Base-by-base conservation (phyloP, 345 rosid species). In the Euphorbia pulcherrima region DNA sequence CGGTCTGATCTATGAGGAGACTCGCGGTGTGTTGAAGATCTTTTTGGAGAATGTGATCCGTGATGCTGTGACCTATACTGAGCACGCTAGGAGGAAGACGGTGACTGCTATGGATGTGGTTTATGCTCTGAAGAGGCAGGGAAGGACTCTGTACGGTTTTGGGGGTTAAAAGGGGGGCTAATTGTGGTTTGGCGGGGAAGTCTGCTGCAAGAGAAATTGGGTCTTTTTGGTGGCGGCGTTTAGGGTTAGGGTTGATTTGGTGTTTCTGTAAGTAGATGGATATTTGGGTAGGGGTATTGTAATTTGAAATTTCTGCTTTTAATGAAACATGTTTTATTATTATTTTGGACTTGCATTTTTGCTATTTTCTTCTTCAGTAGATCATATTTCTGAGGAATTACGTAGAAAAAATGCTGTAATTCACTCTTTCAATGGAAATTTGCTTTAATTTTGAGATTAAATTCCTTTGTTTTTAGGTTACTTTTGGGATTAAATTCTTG, bases 91-190 rank as follows among this genome's bases (percentile, higher is more conserved):
- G 57, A 72, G 82, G 68, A 79, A 79, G 79, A 79, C 82, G 3
- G 82, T 79, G 24, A 79, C 82, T 1, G 82, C 82, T n/a, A 79
- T 79, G 82, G 82, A 79, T 26, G 82, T 79, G 21, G 82, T 79
- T 39, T 79, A 79, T 33, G 82, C 82, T 1, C 74, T 79, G 67
- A 79, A 79, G 75, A 75, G 82, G 64, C 82, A 79, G 53, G 82
- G 82, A 17, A 68, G 82, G 13, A 79, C 82, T 12, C 77, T 79
- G 4, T 79, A 79, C n/a, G 64, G 54, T 0, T 56, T 20, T 2
- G 69, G 55, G 4, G 56, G 68, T 65, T 23, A n/a, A 60, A 20
- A 12, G 13, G 3, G 14, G 37, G 23, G 16, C 8, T 23, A 2
- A 3, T 2, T 9, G 4, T n/a, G n/a, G n/a, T 48, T 3, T 14